Evolutionary conservation across 129 eudicot genomes (phyloP), one percentile per base, ranked within the genome.

Genomic region (Chrysanthemum seticuspe): DNA sequence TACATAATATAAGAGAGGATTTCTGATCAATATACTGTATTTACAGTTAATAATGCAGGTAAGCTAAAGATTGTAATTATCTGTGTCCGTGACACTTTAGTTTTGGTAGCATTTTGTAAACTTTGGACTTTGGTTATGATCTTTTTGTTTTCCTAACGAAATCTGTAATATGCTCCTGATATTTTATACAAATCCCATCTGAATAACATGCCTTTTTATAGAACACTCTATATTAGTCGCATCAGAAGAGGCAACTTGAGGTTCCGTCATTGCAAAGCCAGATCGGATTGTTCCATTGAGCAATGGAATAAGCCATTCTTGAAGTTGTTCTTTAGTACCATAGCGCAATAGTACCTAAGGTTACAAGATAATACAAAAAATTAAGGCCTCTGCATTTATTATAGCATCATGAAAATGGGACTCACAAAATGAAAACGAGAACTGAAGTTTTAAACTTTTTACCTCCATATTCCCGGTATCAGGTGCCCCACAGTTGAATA

Each of bases 391-490:
- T 19, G 34, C 16, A 54, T 21, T 14, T 19, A 45, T 40, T 10
- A 56, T 66, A 67, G 9, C 27, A 56, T 64, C 57, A 74, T 18
- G 72, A 25, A 56, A 45, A 66, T n/a, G 54, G 29, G 48, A 40
- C 23, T 65, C 58, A 23, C 27, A 44, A 45, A 64, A 13, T 36
- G 21, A 65, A 63, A 75, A 40, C 21, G 19, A 66, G 15, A 63
- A 52, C 18, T 16, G 74, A 54, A 70, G 44, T n/a, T 16, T 68
- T 16, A 13, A 34, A 73, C n/a, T 23, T 16, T 65, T 67, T 80
- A 90, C 98, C 98, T 94, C 98, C 98, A 90, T 94, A 78, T 94
- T 94, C 78, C 98, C 98, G 44, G 98, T 94, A 80, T 94, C 98
- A 51, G 98, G 98, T 49, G 98, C 93, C 36, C 97, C 98, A 68